Evolutionary conservation across 106 monocot species (phyloP).

Genomic region (Allium fistulosum): DNA sequence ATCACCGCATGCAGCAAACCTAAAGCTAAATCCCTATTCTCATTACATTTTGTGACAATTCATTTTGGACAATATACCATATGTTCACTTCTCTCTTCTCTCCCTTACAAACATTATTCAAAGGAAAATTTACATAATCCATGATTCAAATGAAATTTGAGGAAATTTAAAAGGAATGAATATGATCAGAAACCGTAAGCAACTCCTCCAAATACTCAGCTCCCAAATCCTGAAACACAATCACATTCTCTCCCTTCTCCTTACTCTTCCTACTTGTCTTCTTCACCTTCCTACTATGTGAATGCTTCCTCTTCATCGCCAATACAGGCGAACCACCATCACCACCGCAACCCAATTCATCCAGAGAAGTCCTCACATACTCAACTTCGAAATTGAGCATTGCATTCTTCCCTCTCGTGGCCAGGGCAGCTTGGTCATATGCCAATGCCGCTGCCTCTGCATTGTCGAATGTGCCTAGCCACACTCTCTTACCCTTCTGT

Average conservation of each 20-base stretch:
- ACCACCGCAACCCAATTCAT: not conserved
- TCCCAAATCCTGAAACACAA: conserved; percentile 7
- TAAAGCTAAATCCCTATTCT: not conserved
- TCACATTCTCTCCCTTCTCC: not conserved
- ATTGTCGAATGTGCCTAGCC: conserved; percentile 26
- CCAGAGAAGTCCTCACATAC: not conserved
- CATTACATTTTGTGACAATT: not conserved
- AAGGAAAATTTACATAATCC: too few species aligned
- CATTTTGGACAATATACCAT: not conserved
- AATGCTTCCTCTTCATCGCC: conserved; percentile 5
- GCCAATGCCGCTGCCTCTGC: conserved; percentile 25
- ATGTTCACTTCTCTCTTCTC: too few species aligned
- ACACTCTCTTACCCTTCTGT: conserved; percentile 1
- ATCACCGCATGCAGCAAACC: not conserved
- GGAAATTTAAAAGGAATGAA: too few species aligned
- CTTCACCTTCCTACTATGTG: not conserved
- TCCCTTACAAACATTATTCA: too few species aligned
- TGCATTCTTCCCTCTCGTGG: conserved; percentile 10
- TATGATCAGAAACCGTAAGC: not conserved
- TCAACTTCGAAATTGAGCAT: conserved; percentile 20
- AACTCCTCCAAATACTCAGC: conserved; percentile 4
- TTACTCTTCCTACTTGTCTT: too few species aligned
- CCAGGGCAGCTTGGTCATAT: conserved; percentile 20
- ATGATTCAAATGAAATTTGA: too few species aligned
- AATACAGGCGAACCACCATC: conserved; percentile 1